Evolutionary conservation across 306 rosid species (phyloP).

Genomic region (Rosa multiflora): DNA sequence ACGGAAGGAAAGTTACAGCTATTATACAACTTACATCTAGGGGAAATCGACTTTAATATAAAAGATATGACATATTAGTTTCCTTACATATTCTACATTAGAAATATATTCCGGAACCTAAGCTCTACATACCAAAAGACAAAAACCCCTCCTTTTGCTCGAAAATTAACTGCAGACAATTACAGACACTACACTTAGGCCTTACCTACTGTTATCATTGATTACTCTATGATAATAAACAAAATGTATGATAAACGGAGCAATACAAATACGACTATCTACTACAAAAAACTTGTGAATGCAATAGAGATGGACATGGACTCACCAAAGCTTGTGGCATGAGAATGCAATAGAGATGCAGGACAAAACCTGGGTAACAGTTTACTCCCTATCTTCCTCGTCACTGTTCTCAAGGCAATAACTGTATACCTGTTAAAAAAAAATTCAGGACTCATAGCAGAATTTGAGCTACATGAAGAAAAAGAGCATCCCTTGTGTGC

Average conservation of each 20-base stretch:
- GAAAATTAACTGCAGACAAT: not conserved
- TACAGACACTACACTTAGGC: not conserved
- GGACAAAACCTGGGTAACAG: conserved; percentile 53
- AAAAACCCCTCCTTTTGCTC: not conserved
- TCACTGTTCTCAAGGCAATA: conserved; percentile 63
- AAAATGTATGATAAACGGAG: not conserved
- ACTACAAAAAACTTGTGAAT: no score
- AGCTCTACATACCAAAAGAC: not conserved
- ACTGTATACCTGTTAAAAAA: conserved; percentile 6
- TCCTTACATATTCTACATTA: no score
- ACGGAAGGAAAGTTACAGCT: no score
- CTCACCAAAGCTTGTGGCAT: conserved; percentile 96
- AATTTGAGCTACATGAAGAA: no score
- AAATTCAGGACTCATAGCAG: no score
- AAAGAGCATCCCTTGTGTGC: no score
- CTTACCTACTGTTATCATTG: not conserved
- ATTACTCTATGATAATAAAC: not conserved
- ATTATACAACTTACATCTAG: no score
- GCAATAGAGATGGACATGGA: conserved; percentile 1
- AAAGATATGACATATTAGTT: no score
- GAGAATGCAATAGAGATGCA: conserved; percentile 64
- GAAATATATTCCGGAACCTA: not conserved
- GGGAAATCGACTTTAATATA: no score
- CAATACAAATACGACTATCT: not conserved
- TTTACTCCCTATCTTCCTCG: conserved; percentile 52